These are phyloP conservation scores for Thielaviopsis cerberus DNA, from an alignment of 2,329 filamentous ascomycete species.

Conservation along the genomic window DNA sequence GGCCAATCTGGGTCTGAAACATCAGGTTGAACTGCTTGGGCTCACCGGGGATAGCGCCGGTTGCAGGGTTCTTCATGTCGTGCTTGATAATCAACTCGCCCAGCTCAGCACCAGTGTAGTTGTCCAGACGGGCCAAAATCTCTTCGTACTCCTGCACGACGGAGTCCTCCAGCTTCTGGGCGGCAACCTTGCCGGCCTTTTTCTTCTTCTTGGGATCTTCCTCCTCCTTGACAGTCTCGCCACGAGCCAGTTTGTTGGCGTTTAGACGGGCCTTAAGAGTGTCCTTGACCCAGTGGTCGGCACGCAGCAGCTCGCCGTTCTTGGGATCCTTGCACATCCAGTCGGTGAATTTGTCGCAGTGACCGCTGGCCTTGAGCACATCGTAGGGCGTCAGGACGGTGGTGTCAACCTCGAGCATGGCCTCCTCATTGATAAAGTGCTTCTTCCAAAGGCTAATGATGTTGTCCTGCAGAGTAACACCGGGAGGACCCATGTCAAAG, in stretches of 20 bases:
- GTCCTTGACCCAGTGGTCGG: constrained; percentile 92
- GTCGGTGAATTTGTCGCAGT: constrained; percentile 95
- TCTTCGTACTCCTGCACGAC: constrained; percentile 81
- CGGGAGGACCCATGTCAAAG: constrained; percentile 84
- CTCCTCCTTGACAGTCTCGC: constrained; percentile 59
- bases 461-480: constrained; percentile 70
- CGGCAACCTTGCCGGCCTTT: constrained; percentile 55
- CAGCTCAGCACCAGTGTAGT: constrained; percentile 75
- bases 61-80: constrained; percentile 71
- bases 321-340: constrained; percentile 99
- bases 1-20: constrained; percentile 92
- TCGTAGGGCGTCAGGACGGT: constrained; percentile 84
- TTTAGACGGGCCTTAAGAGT: constrained; percentile 73
- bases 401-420: constrained; percentile 91
- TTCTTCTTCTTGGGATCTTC: constrained; percentile 71
- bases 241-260: constrained; percentile 82
- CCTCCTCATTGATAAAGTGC: constrained; percentile 81
- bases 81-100: constrained; percentile 79
- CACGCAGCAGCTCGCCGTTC: constrained; percentile 87
- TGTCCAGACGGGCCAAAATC: constrained; percentile 81
- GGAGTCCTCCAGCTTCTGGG: constrained; percentile 70
- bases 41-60: constrained; percentile 54
- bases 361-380: constrained; percentile 85
- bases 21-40: constrained; percentile 95
- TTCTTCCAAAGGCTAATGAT: constrained; percentile 81